phyloP scores from a whole-genome alignment of 2,329 filamentous ascomycete species.

The Fusarium armeniacum region DNA sequence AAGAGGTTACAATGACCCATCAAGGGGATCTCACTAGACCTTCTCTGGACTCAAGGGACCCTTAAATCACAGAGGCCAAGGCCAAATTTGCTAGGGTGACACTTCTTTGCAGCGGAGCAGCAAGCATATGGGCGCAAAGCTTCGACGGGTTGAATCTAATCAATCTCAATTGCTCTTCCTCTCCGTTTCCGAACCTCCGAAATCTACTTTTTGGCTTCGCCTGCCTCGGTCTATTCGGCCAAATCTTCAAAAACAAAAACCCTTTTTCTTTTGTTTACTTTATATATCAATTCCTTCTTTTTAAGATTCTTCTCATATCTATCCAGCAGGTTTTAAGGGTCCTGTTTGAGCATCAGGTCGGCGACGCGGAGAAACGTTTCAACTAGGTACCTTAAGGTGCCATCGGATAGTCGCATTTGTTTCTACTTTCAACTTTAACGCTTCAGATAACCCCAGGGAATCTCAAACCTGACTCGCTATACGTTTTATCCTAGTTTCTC shows the following conservation, averaged over 20 bases:
- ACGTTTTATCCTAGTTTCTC: slow-evolving; percentile 22
- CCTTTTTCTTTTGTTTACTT: slow-evolving; percentile 1
- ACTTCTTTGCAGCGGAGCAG: slow-evolving; percentile 20
- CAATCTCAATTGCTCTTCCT: slow-evolving; percentile 35
- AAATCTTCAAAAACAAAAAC: slow-evolving; percentile 2
- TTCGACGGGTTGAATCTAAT: slow-evolving; percentile 42
- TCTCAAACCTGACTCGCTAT: slow-evolving; percentile 30
- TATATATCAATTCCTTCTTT: neutral
- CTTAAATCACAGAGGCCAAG: slow-evolving; percentile 17
- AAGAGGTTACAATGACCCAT: slow-evolving; percentile 19
- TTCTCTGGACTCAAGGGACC: slow-evolving; percentile 15
- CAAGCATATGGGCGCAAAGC: slow-evolving; percentile 38
- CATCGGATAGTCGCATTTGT: slow-evolving; percentile 28
- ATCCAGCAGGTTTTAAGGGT: slow-evolving; percentile 6
- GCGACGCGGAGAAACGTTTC: slow-evolving; percentile 36
- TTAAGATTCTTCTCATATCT: neutral
- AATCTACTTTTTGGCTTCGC: slow-evolving; percentile 20
- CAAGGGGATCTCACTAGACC: slow-evolving; percentile 26
- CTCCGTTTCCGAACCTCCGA: slow-evolving; percentile 11
- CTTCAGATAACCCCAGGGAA: slow-evolving; percentile 28
- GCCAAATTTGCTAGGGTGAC: slow-evolving; percentile 20
- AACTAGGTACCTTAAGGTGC: neutral
- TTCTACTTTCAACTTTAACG: slow-evolving; percentile 29
- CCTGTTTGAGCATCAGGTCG: slow-evolving; percentile 22
- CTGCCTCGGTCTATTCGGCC: slow-evolving; percentile 1